These are phyloP conservation scores for Kwoniella shandongensis DNA, from an alignment of 768 basidiomycete species.

Conservation along the genomic window DNA sequence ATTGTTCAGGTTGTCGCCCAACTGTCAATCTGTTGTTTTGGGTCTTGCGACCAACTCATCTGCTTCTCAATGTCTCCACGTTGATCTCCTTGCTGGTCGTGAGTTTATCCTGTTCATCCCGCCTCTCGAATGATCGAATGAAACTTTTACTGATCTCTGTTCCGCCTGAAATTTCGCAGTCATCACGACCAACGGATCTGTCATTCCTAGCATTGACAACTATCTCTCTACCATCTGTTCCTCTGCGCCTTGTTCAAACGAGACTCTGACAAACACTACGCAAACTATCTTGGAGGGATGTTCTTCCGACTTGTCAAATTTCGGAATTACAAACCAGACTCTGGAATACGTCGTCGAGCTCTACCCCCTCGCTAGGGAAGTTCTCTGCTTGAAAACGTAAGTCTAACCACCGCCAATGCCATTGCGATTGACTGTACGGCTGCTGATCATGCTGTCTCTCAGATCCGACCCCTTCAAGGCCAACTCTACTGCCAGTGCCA, in stretches of 20 bases:
- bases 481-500: too few relatives aligned
- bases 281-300: conserved; percentile 28
- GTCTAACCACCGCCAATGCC: conserved; percentile 7
- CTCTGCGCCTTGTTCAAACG: conserved; percentile 32
- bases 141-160: too few relatives aligned
- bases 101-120: conserved; percentile 5
- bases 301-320: conserved; percentile 27
- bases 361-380: conserved; percentile 48
- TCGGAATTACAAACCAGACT: conserved; percentile 28
- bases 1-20: too few relatives aligned
- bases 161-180: conserved; percentile 1
- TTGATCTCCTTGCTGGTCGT: conserved; percentile 4
- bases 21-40: too few relatives aligned
- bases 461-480: conserved; percentile 3
- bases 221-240: conserved; percentile 37
- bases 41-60: too few relatives aligned
- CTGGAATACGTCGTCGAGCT: conserved; percentile 27
- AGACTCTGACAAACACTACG: conserved; percentile 27
- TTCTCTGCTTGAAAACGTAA: conserved; percentile 47
- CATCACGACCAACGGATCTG: conserved; percentile 32
- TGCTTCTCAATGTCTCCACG: conserved; percentile 7
- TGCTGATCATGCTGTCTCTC: not conserved
- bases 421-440: too few relatives aligned
- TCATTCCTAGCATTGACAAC: conserved; percentile 42
- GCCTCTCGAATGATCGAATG: too few relatives aligned